Evolutionary conservation across 2,329 filamentous ascomycete genomes (phyloP).

Genomic region (Talaromyces sp.): DNA sequence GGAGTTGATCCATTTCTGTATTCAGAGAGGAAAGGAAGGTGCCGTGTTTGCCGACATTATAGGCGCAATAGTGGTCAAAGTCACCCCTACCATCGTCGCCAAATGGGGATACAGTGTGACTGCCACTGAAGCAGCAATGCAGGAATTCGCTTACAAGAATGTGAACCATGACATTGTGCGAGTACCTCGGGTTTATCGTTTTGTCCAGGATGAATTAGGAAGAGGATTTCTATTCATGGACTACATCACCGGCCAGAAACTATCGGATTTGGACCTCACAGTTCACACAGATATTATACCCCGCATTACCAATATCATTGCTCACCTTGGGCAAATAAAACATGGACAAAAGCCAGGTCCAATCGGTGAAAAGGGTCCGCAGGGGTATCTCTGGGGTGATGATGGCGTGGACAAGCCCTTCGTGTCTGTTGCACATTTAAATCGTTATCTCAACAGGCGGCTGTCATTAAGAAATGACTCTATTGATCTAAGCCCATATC

Average conservation of each 20-base stretch:
- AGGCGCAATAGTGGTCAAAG: constrained; percentile 9
- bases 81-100: constrained; percentile 17
- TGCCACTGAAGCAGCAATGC: constrained; percentile 19
- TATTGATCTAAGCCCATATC: constrained; percentile 20
- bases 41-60: neutral
- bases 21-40: constrained; percentile 8
- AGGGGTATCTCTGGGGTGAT: constrained; percentile 22
- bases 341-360: constrained; percentile 17
- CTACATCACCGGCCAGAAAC: constrained; percentile 19
- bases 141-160: constrained; percentile 19
- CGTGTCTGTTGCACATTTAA: constrained; percentile 7
- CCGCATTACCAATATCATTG: constrained; percentile 17
- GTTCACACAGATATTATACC: constrained; percentile 13
- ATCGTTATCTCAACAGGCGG: constrained; percentile 8
- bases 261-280: constrained; percentile 16
- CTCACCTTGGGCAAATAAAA: constrained; percentile 16
- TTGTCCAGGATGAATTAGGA: constrained; percentile 15
- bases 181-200: constrained; percentile 21
- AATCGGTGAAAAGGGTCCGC: constrained; percentile 17
- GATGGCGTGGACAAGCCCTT: constrained; percentile 16
- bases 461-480: constrained; percentile 17
- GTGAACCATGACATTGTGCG: constrained; percentile 18
- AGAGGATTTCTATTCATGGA: constrained; percentile 25
- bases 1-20: constrained; percentile 1
- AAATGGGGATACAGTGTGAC: constrained; percentile 20